These are phyloP conservation scores for Emericellopsis cladophorae DNA, from an alignment of 2,329 filamentous ascomycete genomes.

Conservation along the genomic window DNA sequence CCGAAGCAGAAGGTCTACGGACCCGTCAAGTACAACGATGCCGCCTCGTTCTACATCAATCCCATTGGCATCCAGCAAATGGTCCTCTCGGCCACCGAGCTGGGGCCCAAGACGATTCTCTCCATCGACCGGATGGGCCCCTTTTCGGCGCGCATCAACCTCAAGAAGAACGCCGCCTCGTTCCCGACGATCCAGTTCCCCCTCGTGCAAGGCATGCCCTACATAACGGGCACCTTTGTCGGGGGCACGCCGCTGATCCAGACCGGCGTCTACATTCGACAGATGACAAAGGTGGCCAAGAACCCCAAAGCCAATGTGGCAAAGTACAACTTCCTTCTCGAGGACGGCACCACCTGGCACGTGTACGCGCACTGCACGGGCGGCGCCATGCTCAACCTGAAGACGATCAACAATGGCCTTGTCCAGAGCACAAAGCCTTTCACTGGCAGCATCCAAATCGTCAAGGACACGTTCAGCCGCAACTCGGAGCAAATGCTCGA, in stretches of 20 bases:
- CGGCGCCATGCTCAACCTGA: conserved; percentile 51
- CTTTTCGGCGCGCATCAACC: conserved; percentile 53
- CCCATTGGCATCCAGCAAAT: conserved; percentile 74
- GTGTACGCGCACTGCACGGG: conserved; percentile 57
- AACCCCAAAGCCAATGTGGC: conserved; percentile 50
- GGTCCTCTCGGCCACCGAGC: conserved; percentile 64
- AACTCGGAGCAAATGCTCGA: neutral
- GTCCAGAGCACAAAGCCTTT: conserved; percentile 57
- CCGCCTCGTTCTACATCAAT: conserved; percentile 63
- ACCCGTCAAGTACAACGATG: conserved; percentile 37
- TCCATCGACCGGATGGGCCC: conserved; percentile 40
- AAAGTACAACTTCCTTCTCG: conserved; percentile 65
- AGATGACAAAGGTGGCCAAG: conserved; percentile 42
- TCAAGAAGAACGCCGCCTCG: conserved; percentile 39
- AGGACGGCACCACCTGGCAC: conserved; percentile 66
- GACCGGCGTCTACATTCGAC: conserved; percentile 60
- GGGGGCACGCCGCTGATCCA: conserved; percentile 61
- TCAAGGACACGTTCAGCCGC: conserved; percentile 52
- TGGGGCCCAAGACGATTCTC: conserved; percentile 46
- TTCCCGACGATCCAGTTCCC: conserved; percentile 60
- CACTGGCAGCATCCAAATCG: conserved; percentile 68
- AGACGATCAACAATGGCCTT: conserved; percentile 52
- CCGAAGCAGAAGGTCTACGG: conserved; percentile 55
- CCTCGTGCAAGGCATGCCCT: conserved; percentile 79
- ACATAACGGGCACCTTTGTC: conserved; percentile 66